These are phyloP conservation scores for Camellia japonica DNA, from an alignment of 148 eudicot genomes.

Conservation along the genomic window DNA sequence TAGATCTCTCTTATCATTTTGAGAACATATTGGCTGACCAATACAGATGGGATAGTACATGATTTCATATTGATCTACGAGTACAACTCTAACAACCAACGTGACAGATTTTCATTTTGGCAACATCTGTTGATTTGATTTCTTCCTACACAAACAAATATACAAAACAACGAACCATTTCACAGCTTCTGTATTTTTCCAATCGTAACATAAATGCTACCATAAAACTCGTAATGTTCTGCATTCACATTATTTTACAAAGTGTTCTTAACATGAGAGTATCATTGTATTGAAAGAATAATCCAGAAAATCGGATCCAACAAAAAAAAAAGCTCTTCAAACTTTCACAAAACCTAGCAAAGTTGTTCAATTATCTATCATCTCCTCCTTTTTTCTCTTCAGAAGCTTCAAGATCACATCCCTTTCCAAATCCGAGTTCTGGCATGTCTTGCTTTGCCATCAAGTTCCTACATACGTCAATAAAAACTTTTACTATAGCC, in stretches of 20 bases:
- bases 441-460: constrained; percentile 98
- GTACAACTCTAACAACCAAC: no score
- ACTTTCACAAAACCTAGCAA: constrained; percentile 4
- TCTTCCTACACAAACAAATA: neutral
- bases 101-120: no score
- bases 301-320: neutral
- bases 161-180: neutral
- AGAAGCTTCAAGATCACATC: constrained; percentile 32
- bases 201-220: neutral
- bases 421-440: constrained; percentile 77
- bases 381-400: constrained; percentile 24
- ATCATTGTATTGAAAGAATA: neutral
- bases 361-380: constrained; percentile 16
- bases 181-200: neutral
- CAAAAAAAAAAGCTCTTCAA: constrained; percentile 1
- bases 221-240: neutral
- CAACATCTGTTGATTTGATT: no score
- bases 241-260: neutral
- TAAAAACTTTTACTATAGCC: no score
- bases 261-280: neutral
- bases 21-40: no score
- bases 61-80: no score
- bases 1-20: no score
- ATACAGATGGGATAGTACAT: no score
- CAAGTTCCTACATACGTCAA: constrained; percentile 60